Evolutionary conservation across 225 moss, liverwort and hornwort genomes (phyloP).

Genomic region (Pleurozium schreberi): DNA sequence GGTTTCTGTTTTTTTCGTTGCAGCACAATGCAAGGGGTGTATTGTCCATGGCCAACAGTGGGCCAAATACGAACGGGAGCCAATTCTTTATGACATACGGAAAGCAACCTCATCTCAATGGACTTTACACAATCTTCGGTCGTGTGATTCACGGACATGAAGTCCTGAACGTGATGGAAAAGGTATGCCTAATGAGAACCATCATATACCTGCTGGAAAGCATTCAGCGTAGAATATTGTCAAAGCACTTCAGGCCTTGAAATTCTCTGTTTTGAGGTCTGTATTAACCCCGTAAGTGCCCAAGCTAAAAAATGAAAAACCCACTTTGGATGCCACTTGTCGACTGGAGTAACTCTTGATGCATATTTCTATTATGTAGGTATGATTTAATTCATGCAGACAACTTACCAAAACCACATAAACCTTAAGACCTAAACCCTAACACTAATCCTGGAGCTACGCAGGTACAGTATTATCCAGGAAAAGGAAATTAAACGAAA

Average conservation of each 20-base stretch:
- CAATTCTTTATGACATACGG: constrained; percentile 91
- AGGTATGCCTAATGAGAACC: constrained; percentile 21
- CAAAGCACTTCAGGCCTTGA: neutral
- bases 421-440: neutral
- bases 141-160: constrained; percentile 97
- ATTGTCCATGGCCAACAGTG: constrained; percentile 95
- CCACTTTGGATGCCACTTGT: neutral
- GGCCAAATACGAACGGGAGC: constrained; percentile 96
- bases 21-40: constrained; percentile 98
- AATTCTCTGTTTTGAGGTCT: neutral
- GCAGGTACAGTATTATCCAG: neutral
- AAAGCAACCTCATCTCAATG: constrained; percentile 95
- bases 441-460: neutral
- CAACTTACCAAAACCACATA: neutral
- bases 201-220: neutral
- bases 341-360: no score
- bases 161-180: constrained; percentile 97
- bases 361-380: no score
- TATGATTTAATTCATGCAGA: neutral
- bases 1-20: neutral
- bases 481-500: neutral
- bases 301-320: neutral
- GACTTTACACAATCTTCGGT: constrained; percentile 91
- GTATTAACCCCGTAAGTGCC: neutral
- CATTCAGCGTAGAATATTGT: neutral